Percentiles rank a stretch among this genome's conserved stretches.
phyloP scores from a whole-genome alignment of 306 rosid genomes.

The Pyrus pyrifolia region DNA sequence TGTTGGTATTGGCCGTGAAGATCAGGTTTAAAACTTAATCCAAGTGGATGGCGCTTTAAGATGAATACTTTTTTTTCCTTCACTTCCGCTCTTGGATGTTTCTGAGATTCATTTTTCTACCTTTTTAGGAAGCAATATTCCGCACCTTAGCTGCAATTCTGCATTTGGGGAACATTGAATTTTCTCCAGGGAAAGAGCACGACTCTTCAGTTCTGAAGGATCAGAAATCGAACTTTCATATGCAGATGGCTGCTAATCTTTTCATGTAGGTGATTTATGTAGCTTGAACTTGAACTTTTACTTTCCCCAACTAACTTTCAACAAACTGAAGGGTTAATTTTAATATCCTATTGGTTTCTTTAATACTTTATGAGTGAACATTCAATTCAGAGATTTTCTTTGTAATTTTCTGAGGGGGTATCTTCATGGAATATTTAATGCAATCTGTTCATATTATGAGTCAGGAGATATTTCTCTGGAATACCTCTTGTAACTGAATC shows the following conservation, averaged over 20 bases:
- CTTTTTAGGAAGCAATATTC: conserved; percentile 79
- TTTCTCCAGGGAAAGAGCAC: conserved; percentile 94
- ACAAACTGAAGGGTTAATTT: not conserved
- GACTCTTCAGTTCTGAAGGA: conserved; percentile 79
- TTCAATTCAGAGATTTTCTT: not conserved
- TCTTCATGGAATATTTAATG: not conserved
- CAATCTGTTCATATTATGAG: not conserved
- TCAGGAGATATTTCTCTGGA: not conserved
- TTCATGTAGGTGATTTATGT: conserved; percentile 55
- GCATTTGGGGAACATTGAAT: conserved; percentile 87
- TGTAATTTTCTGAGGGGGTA: not conserved
- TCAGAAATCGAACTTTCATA: conserved; percentile 47
- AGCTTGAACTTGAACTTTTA: conserved; percentile 9
- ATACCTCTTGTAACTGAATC: not conserved
- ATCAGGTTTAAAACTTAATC: conserved; percentile 56
- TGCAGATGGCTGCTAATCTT: conserved; percentile 65
- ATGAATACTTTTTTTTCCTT: conserved; percentile 4
- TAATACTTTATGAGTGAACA: not conserved
- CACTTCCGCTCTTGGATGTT: not conserved
- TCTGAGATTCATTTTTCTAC: not conserved
- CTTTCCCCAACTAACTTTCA: not conserved
- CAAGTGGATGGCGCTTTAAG: not conserved
- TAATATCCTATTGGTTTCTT: not conserved
- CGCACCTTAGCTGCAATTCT: conserved; percentile 85
- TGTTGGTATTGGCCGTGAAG: conserved; percentile 75